phyloP scores from a whole-genome alignment of 2,329 filamentous ascomycete genomes.

The Fusarium sp. region DNA sequence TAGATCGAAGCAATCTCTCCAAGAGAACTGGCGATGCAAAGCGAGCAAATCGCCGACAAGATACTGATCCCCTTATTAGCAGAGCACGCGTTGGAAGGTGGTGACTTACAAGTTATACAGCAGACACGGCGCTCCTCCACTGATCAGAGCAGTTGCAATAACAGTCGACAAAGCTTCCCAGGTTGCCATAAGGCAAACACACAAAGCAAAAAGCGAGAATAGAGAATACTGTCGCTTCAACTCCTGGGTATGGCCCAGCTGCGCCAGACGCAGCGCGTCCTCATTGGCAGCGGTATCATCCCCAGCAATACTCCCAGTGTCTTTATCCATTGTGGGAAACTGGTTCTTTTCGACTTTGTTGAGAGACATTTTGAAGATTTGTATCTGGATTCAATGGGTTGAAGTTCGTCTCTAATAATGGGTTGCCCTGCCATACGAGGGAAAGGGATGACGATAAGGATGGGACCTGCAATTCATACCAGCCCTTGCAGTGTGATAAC shows the following conservation, averaged over 20 bases:
- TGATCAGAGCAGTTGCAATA: slow-evolving; percentile 58
- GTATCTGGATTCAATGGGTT: too few species aligned
- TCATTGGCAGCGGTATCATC: not conserved
- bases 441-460: not conserved
- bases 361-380: not conserved
- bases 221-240: slow-evolving; percentile 56
- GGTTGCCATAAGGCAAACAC: slow-evolving; percentile 64
- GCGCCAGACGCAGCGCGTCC: slow-evolving; percentile 45
- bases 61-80: slow-evolving; percentile 1
- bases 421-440: too few species aligned
- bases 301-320: slow-evolving; percentile 1
- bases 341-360: not conserved
- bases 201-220: slow-evolving; percentile 59
- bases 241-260: slow-evolving; percentile 50
- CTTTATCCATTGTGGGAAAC: slow-evolving; percentile 12
- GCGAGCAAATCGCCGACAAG: slow-evolving; percentile 28
- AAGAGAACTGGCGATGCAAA: slow-evolving; percentile 36
- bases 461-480: not conserved
- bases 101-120: slow-evolving; percentile 52
- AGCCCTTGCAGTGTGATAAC: not conserved
- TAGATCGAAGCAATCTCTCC: slow-evolving; percentile 43
- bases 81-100: accelerated
- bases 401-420: too few species aligned
- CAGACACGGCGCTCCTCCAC: slow-evolving; percentile 61
- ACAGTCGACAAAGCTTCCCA: slow-evolving; percentile 65